Evolutionary conservation across 257 asterid genomes (phyloP), one percentile per base, ranked within the genome.

Genomic region (Dorcoceras hygrometricum): DNA sequence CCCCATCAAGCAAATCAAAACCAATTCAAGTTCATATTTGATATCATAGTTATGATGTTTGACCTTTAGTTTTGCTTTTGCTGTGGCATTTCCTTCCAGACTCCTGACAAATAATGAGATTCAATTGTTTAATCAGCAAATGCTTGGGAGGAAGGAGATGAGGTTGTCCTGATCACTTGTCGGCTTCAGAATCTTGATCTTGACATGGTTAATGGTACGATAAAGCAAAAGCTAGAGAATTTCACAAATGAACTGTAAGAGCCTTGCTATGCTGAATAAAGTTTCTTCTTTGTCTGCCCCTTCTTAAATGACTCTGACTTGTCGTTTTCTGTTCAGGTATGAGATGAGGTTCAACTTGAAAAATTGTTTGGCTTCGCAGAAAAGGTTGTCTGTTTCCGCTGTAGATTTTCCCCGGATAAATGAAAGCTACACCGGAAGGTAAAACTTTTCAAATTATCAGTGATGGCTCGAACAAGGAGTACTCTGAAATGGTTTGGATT

Each of bases 91-190:
- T 66, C 8, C 56, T 12, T 62, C 36, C 61, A 66, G 67, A 59
- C 39, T 66, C 50, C 64, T 69, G 67, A 55, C 39, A 39, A 34
- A 26, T 25, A 3, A 53, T 24, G 20, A 39, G 5, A 62, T 28
- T 34, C 39, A 23, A 67, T 32, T 54, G 1, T 73, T 73, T 72
- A n/a, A 29, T 67, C 83, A 94, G 99, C 97, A 69, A 94, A 94
- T 76, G 99, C 99, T 73, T 94, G 99, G 99, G 99, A 94, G 81
- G 99, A 94, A 77, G 99, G 96, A 43, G 97, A 90, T 61, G 99
- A 90, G 79, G 89, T 94, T 55, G 95, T 94, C 78, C 88, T 94
- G 55, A 82, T 90, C 67, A 87, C 96, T 61, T 90, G 96, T 79
- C 95, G 99, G 59, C 82, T 90, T 68, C 74, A 85, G 59, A 83